phyloP scores from a whole-genome alignment of 1,284 basidiomycete genomes.

The Cryptococcus sp. region DNA sequence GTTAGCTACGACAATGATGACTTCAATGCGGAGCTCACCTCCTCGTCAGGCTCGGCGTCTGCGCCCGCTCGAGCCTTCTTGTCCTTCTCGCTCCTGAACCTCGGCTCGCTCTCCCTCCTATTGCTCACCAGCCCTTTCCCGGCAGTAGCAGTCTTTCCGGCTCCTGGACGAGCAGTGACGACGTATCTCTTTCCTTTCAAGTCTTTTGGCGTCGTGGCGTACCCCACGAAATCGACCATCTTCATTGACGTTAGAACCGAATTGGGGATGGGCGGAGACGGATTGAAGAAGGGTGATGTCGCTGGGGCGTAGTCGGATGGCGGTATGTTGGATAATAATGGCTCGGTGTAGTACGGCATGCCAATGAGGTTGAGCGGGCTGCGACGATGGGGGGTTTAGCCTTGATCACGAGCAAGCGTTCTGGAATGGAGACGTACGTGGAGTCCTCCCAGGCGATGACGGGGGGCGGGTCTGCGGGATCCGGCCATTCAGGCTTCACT shows the following conservation, averaged over 20 bases:
- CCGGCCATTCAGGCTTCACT: slow-evolving; percentile 80
- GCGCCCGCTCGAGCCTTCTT: slow-evolving; percentile 53
- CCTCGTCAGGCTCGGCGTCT: slow-evolving; percentile 30
- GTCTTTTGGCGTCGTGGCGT: slow-evolving; percentile 80
- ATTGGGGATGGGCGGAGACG: slow-evolving; percentile 73
- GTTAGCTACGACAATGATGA: slow-evolving; percentile 2
- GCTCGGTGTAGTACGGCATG: slow-evolving; percentile 78
- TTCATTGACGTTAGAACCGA: slow-evolving; percentile 77
- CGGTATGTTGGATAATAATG: slow-evolving; percentile 77
- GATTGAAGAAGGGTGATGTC: slow-evolving; percentile 57
- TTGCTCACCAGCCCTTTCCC: slow-evolving; percentile 14
- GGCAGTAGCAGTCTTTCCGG: slow-evolving; percentile 38
- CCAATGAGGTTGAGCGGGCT: slow-evolving; percentile 89
- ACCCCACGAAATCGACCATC: slow-evolving; percentile 83
- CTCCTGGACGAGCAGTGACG: slow-evolving; percentile 52
- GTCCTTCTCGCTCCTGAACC: slow-evolving; percentile 82
- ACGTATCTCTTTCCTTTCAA: slow-evolving; percentile 80
- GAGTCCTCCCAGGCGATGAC: slow-evolving; percentile 77
- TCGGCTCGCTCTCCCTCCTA: slow-evolving; percentile 56
- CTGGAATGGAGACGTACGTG: slow-evolving; percentile 62
- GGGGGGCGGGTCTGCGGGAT: slow-evolving; percentile 68
- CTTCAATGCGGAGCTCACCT: slow-evolving; percentile 7
- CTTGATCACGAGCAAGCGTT: not conserved
- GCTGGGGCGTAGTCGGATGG: slow-evolving; percentile 48
- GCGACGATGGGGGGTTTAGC: not conserved